Base-by-base conservation (phyloP, 345 rosid genomes). In the Citrus australasica region DNA sequence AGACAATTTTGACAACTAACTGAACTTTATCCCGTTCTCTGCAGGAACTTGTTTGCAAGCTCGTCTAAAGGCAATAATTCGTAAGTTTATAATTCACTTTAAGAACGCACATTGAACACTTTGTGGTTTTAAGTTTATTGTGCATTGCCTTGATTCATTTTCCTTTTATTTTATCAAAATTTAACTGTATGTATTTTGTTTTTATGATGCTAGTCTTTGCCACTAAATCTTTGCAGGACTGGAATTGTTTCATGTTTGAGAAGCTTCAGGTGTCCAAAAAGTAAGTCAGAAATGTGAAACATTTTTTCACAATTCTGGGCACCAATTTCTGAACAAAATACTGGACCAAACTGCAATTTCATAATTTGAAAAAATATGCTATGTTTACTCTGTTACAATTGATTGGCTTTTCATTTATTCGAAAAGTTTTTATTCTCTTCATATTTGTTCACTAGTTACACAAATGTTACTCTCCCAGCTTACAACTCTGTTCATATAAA, bases 11-110 rank as follows among this genome's bases (percentile, higher is more conserved):
- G 60, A n/a, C 21, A 38, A 59, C 35, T 24, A 24, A 35, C 42
- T n/a, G 17, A 35, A 16, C 22, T 37, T 19, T 2, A 33, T 33
- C 6, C 33, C 24, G 2, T 53, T 72, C 17, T 56, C 58, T 66
- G 3, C 69, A 87, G 90, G 79, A 87, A 87, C 82, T 76, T 87
- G 71, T 87, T 87, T 51, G 81, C 82, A 25, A 80, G 84, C 82
- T 80, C 75, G 5, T 82, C 86, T 2, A 48, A 9, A 16, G 67
- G 28, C 55, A 84, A 79, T 28, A 66, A n/a, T 38, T 58, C 32
- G 88, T 84, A 81, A 64, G 86, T 82, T 33, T 40, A 24, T 9
- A 17, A 13, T 37, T 38, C 25, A 66, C 24, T 32, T 21, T 17
- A 24, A 74, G 67, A 27, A 38, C 68, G 2, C 1, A 1, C 22